Evolutionary conservation across 2,329 filamentous ascomycete species (phyloP), one percentile per base, ranked within the genome.

Genomic region (Metarhizium humberi): DNA sequence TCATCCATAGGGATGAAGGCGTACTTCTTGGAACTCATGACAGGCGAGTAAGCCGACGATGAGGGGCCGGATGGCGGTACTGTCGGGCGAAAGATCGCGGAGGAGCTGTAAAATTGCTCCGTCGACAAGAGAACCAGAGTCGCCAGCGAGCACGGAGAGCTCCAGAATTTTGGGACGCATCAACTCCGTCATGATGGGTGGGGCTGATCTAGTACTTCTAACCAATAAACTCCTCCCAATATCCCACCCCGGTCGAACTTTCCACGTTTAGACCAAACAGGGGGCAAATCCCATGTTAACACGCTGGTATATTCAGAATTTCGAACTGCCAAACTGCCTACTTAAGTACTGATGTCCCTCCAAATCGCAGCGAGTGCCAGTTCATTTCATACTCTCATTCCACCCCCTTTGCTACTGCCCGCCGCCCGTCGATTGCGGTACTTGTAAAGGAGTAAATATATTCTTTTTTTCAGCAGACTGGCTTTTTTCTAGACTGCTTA

Each of bases 1-100:
- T 82, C 82, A 57, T 82, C 82, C 84, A 87, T 87, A 7, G 84
- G 78, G 59, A 87, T 70, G 61, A 87, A 80, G 7, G 84, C 82
- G 67, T 87, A 87, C 63, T 79, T 81, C 68, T 86, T 86, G 50
- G 74, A 73, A 58, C 73, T 76, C 76, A 79, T 79, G 51, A 18
- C 59, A 55, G 38, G 13, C 20, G 42, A 20, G 20, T 40, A 30
- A 10, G 6, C 30, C 30, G 11, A 10, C 10, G 16, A 10, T 13
- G n/a, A 6, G 40, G 16, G 32, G 3, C 14, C 32, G n/a, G 25
- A 8, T n/a, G 11, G 6, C 29, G 4, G 14, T 16, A 6, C 4
- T 38, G 38, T 38, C 34, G 14, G 34, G 6, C 50, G 11, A 38
- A 14, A 38, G 25, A 14, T 18, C 3, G 48, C 3, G 48, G 48